Evolutionary conservation across 2,329 filamentous ascomycete species (phyloP).

Genomic region (Malbranchea cinnamomea): DNA sequence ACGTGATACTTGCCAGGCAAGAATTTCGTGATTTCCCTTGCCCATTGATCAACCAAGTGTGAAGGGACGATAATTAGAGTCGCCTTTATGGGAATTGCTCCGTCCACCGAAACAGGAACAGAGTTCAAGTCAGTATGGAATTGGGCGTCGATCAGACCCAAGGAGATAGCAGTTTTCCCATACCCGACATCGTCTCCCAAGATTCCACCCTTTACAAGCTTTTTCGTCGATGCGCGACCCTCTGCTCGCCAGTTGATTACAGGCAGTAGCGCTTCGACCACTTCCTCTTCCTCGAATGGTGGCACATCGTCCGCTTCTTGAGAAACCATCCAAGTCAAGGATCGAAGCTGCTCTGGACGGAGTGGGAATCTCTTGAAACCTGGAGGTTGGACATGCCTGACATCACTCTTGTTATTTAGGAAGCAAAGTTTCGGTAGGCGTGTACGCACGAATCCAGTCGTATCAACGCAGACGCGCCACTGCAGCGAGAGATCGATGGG

Average conservation of each 20-base stretch:
- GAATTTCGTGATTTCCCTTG: slow-evolving; percentile 38
- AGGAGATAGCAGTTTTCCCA: slow-evolving; percentile 48
- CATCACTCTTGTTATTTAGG: slow-evolving; percentile 27
- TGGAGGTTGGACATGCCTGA: slow-evolving; percentile 18
- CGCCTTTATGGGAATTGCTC: slow-evolving; percentile 34
- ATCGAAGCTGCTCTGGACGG: slow-evolving; percentile 38
- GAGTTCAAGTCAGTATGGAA: slow-evolving; percentile 15
- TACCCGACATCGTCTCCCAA: slow-evolving; percentile 51
- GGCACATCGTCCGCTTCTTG: slow-evolving; percentile 33
- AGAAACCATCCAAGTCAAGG: slow-evolving; percentile 43
- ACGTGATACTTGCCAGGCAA: slow-evolving; percentile 30
- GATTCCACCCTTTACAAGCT: slow-evolving; percentile 40
- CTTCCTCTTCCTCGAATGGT: slow-evolving; percentile 38
- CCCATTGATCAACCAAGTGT: slow-evolving; percentile 45
- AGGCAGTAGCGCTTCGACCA: slow-evolving; percentile 39
- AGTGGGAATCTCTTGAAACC: slow-evolving; percentile 25
- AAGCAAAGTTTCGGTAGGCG: slow-evolving; percentile 28
- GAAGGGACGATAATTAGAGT: slow-evolving; percentile 46
- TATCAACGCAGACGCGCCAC: slow-evolving; percentile 36
- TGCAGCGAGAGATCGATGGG: slow-evolving; percentile 14
- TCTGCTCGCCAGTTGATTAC: slow-evolving; percentile 43
- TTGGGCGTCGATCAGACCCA: slow-evolving; percentile 40
- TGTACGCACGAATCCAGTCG: slow-evolving; percentile 20
- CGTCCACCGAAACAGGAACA: slow-evolving; percentile 6
- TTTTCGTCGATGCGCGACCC: slow-evolving; percentile 24